Evolutionary conservation across 2,329 filamentous ascomycete genomes (phyloP), one percentile per base, ranked within the genome.

Genomic region (Dothidotthia symphoricarpi): DNA sequence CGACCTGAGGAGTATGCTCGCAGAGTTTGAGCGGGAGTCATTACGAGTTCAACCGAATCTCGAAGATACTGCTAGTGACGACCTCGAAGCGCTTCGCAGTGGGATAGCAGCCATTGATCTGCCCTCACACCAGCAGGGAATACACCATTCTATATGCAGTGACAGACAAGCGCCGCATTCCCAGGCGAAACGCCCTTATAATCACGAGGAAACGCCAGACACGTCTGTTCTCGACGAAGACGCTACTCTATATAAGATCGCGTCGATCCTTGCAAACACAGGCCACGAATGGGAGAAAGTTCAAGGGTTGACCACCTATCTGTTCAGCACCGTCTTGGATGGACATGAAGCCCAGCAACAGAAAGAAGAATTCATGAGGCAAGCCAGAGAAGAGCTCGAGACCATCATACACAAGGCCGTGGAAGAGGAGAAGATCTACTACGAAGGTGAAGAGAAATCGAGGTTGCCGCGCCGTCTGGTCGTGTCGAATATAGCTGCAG

Each of bases 401-500:
- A 24, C 28, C 4, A 29, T 42, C 14, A 45, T 51, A 14, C 7
- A 44, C 16, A 36, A 49, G 11, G 39, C 29, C 4, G 15, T 50
- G 15, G 28, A 47, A 1, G 52, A 47, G 4, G 45, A 55, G 13
- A 27, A 41, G 16, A 28, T 19, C 8, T 41, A 47, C 16, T 33
- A 11, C 5, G 37, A 24, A 9, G 29, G 29, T 1, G 45, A 51
- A 29, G 45, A 55, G 15, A 37, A 41, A 14, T 39, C 28, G 2
- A 40, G 33, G 16, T 31, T 53, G 0, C 35, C 39, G 6, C 17
- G 36, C 13, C 49, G 52, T 11, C 37, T 64, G 4, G 37, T 61
- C 12, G 39, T 61, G 6, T 49, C 49, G 6, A 60, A 61, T 14
- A 41, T 64, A 14, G 58, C 61, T n/a, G 55, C 55, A 4, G 48